Conservation (phyloP, 257 asterid species). For the Solanum virginianum region DNA sequence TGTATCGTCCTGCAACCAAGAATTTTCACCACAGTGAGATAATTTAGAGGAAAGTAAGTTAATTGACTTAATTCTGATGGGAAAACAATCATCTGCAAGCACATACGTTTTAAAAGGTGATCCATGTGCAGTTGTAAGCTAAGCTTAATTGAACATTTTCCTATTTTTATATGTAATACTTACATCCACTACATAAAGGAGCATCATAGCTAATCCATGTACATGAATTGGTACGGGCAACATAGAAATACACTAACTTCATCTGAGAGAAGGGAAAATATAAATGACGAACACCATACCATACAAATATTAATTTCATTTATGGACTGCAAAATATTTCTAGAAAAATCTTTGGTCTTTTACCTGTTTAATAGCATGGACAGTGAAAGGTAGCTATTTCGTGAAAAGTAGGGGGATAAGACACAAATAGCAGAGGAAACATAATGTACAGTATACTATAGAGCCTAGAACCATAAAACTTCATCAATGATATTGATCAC, state of each 20-base stretch:
- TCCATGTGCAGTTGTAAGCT: not conserved
- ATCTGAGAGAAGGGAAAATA: not conserved
- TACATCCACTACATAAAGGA: not conserved
- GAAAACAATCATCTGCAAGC: not conserved
- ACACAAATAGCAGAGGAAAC: not conserved
- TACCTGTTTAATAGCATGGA: not conserved
- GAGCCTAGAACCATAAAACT: not conserved
- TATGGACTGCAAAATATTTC: not conserved
- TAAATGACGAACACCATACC: not conserved
- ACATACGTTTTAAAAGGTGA: not conserved
- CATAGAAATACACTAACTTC: not conserved
- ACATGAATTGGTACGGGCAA: not conserved
- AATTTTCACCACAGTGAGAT: not conserved
- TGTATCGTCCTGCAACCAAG: conserved; percentile 36
- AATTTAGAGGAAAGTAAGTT: not conserved
- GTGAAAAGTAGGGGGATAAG: not conserved
- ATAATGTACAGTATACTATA: not conserved
- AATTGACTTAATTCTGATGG: not conserved
- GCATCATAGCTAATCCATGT: not conserved
- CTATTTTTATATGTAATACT: not conserved
- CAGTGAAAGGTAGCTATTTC: not conserved
- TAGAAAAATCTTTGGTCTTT: not conserved
- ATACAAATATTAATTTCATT: not conserved
- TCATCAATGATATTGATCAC: not conserved
- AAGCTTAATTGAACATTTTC: not conserved